Evolutionary conservation across 2,329 filamentous ascomycete genomes (phyloP).

Genomic region (Fusarium coffeatum): DNA sequence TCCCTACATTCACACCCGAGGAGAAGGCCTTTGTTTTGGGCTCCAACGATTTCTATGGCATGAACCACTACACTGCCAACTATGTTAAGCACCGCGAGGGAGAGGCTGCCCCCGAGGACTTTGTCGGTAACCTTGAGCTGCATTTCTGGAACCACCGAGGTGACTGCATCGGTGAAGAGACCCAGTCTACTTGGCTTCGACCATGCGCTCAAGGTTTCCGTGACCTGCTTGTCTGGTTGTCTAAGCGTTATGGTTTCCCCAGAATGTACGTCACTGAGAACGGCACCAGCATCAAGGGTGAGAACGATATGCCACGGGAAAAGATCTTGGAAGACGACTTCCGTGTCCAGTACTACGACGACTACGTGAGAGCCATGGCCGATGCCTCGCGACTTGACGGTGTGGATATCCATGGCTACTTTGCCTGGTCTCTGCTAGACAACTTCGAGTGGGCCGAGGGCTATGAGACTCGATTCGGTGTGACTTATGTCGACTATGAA

Average conservation of each 20-base stretch:
- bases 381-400: conserved; percentile 77
- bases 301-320: conserved; percentile 78
- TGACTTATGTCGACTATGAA: conserved; percentile 84
- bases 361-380: conserved; percentile 81
- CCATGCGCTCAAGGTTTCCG: conserved; percentile 82
- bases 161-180: conserved; percentile 81
- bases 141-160: conserved; percentile 77
- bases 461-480: conserved; percentile 87
- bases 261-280: conserved; percentile 91
- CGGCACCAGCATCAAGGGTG: conserved; percentile 84
- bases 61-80: conserved; percentile 94
- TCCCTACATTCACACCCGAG: conserved; percentile 79
- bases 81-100: conserved; percentile 80
- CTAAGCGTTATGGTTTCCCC: conserved; percentile 78
- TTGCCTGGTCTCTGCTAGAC: conserved; percentile 90
- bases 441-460: conserved; percentile 96
- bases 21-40: conserved; percentile 80
- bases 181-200: conserved; percentile 83
- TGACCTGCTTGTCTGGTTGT: conserved; percentile 80
- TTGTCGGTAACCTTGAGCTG: conserved; percentile 79
- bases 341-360: conserved; percentile 80
- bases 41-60: conserved; percentile 94
- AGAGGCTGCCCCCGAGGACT: conserved; percentile 72
- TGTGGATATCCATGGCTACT: conserved; percentile 82
- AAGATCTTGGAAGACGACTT: conserved; percentile 85